Evolutionary conservation across 2,329 filamentous ascomycete species (phyloP).

Genomic region (Leptosphaerulina australis): DNA sequence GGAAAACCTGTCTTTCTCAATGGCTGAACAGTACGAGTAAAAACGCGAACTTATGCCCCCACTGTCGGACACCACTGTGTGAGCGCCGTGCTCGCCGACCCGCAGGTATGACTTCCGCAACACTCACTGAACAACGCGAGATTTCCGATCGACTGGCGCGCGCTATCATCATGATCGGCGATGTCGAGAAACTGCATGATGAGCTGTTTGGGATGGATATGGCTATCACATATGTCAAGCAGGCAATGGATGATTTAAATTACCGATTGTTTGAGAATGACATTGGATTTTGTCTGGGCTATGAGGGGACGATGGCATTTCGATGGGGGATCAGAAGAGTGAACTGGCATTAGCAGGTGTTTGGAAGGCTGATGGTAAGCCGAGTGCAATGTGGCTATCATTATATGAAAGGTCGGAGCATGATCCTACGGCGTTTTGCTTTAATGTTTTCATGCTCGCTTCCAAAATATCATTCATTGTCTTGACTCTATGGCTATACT

Average conservation of each 20-base stretch:
- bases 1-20: constrained; percentile 14
- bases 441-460: too few relatives aligned
- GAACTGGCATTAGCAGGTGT: constrained; percentile 11
- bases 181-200: neutral
- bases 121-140: neutral
- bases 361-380: neutral
- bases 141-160: neutral
- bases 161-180: neutral
- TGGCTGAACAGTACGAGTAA: constrained; percentile 21
- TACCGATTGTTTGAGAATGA: constrained; percentile 12
- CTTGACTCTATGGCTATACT: too few relatives aligned
- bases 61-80: constrained; percentile 20
- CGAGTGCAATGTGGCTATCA: neutral
- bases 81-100: constrained; percentile 11
- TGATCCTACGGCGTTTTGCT: too few relatives aligned
- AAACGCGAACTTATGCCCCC: constrained; percentile 21
- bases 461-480: too few relatives aligned
- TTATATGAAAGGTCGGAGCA: too few relatives aligned
- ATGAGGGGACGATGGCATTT: neutral
- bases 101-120: neutral
- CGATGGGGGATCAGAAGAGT: constrained; percentile 9
- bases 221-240: neutral
- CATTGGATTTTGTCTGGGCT: constrained; percentile 3
- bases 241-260: constrained; percentile 9
- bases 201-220: neutral